phyloP scores from a whole-genome alignment of 495 filamentous ascomycete genomes.

The Lasiosphaeriaceae sp. region DNA sequence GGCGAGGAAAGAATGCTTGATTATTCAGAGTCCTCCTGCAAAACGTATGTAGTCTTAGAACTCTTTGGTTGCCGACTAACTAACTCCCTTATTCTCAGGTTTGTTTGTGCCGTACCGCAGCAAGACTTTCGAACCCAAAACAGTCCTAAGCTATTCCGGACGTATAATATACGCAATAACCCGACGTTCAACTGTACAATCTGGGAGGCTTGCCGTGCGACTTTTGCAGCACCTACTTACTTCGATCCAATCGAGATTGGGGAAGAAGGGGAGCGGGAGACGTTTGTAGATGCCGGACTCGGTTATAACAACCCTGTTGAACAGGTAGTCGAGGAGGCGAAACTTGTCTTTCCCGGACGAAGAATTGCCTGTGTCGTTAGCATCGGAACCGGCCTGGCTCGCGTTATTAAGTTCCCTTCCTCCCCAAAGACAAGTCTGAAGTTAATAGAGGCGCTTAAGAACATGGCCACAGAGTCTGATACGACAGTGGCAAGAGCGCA shows the following conservation, averaged over 20 bases:
- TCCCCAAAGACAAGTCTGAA: slow-evolving; percentile 10
- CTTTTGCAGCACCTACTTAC: slow-evolving; percentile 6
- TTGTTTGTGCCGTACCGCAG: slow-evolving; percentile 4
- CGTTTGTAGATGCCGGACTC: slow-evolving; percentile 17
- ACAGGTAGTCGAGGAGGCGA: slow-evolving; percentile 16
- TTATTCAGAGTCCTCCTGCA: not conserved
- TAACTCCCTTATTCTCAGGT: slow-evolving; percentile 2
- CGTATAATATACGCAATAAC: slow-evolving; percentile 5
- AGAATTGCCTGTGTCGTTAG: slow-evolving; percentile 11
- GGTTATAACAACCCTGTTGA: slow-evolving; percentile 16
- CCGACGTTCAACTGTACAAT: slow-evolving; percentile 6
- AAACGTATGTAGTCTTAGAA: slow-evolving; percentile 4
- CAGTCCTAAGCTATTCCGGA: slow-evolving; percentile 2
- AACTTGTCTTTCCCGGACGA: slow-evolving; percentile 2
- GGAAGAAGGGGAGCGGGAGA: slow-evolving; percentile 3
- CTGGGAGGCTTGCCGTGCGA: slow-evolving; percentile 5
- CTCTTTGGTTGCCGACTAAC: not conserved
- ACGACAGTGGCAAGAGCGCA: slow-evolving; percentile 1
- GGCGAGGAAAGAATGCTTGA: slow-evolving; percentile 7
- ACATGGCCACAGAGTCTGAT: slow-evolving; percentile 11
- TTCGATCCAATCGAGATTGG: slow-evolving; percentile 6
- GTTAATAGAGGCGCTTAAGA: slow-evolving; percentile 10
- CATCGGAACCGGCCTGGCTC: slow-evolving; percentile 11
- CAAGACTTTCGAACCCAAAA: slow-evolving; percentile 1
- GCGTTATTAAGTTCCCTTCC: not conserved